Percentiles rank a stretch among this genome's conserved stretches.
phyloP scores from a whole-genome alignment of 1,284 basidiomycete species.

The Malassezia vespertilionis region DNA sequence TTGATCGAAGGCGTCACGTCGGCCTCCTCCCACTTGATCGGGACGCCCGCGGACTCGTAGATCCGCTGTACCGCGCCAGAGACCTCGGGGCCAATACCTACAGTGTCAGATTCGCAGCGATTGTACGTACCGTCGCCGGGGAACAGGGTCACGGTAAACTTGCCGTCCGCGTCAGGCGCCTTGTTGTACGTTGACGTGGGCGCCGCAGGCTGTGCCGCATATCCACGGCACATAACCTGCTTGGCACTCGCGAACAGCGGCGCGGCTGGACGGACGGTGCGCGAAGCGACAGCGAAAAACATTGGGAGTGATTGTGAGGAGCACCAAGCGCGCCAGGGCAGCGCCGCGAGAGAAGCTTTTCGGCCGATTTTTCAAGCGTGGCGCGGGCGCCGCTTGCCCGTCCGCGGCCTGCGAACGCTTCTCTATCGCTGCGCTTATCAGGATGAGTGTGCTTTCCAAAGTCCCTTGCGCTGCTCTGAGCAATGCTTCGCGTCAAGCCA shows the following conservation, averaged over 20 bases:
- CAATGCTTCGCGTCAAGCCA: no score
- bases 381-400: background rate
- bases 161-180: conserved; percentile 54
- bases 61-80: conserved; percentile 90
- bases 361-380: conserved; percentile 2
- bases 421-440: background rate
- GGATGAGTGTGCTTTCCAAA: conserved; percentile 11
- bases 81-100: conserved; percentile 90
- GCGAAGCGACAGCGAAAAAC: conserved; percentile 17
- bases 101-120: conserved; percentile 4
- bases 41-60: conserved; percentile 63
- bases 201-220: conserved; percentile 31
- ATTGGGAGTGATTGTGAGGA: conserved; percentile 5
- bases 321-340: background rate
- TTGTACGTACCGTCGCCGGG: conserved; percentile 63
- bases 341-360: conserved; percentile 2
- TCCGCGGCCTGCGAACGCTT: conserved; percentile 1
- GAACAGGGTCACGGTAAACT: conserved; percentile 85
- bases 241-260: conserved; percentile 21
- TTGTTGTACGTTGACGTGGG: conserved; percentile 44
- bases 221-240: conserved; percentile 30
- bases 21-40: conserved; percentile 80
- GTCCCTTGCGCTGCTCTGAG: conserved; percentile 10
- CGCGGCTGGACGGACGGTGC: conserved; percentile 12
- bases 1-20: conserved; percentile 78